phyloP scores from a whole-genome alignment of 805 yeast species.

The Schwanniomyces polymorphus region DNA sequence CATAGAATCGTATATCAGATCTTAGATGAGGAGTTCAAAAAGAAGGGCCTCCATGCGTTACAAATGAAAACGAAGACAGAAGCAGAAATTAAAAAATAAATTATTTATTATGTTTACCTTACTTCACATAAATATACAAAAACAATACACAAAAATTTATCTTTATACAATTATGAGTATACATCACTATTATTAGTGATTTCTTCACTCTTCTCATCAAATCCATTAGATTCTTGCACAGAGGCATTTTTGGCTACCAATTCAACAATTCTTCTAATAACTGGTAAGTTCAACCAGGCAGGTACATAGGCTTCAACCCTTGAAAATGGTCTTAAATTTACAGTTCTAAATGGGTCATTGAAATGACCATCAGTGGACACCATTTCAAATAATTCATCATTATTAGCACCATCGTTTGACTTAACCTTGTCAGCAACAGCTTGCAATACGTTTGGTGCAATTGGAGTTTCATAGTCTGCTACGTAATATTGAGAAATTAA shows the following conservation, averaged over 20 bases:
- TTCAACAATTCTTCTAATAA: constrained; percentile 84
- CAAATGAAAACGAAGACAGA: constrained; percentile 79
- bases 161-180: constrained; percentile 4
- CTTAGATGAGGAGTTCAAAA: constrained; percentile 69
- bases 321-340: constrained; percentile 74
- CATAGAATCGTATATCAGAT: constrained; percentile 74
- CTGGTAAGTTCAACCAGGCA: constrained; percentile 88
- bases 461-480: constrained; percentile 94
- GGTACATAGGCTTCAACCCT: constrained; percentile 91
- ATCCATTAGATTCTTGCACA: constrained; percentile 50
- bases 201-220: constrained; percentile 9
- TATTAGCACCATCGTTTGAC: constrained; percentile 49
- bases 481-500: constrained; percentile 83
- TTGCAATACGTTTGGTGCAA: constrained; percentile 75
- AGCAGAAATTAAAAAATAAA: constrained; percentile 12
- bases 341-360: constrained; percentile 79
- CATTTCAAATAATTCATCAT: constrained; percentile 67
- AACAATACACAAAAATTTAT: constrained; percentile 3
- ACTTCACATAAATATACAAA: constrained; percentile 1
- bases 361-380: constrained; percentile 72
- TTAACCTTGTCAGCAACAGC: constrained; percentile 81
- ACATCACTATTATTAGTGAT: constrained; percentile 1
- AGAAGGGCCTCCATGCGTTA: constrained; percentile 80
- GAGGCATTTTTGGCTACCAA: constrained; percentile 82
- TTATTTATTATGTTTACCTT: neutral